Evolutionary conservation across 2,329 filamentous ascomycete genomes (phyloP), one percentile per base, ranked within the genome.

Genomic region (Lasiodiplodia theobromae): DNA sequence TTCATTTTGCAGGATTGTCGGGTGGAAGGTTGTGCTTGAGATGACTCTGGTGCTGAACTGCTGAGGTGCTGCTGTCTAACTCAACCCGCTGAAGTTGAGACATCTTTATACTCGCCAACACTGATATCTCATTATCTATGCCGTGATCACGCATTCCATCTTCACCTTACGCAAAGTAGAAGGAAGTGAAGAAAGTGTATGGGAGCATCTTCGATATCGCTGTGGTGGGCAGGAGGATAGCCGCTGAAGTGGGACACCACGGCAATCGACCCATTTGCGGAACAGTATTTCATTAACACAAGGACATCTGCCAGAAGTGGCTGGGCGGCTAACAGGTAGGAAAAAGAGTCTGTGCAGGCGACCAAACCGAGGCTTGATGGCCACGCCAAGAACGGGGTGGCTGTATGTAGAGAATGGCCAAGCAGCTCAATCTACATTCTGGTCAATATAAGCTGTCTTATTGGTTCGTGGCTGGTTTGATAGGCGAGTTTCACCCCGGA

Each of bases 1-100:
- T 65, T 65, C 62, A 65, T 65, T 6, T 31, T 65, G 62, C 12
- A 40, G 16, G 28, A 65, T 12, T 47, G 31, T 47, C 44, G n/a
- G 44, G 10, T 10, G 3, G 44, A 21, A 5, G 44, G 4, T 7
- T 14, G n/a, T 10, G n/a, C 44, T 47, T n/a, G 18, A 21, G n/a
- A 47, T 47, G 44, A 47, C 8, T 3, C 44, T 47, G 44, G 2
- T 47, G 44, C 44, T 47, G 44, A 47, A 47, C 44, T 47, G 44
- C 44, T 47, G 44, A 47, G 44, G 44, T 47, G 44, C n/a, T 47
- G 44, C 44, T 47, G 44, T 47, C 44, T n/a, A 47, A 21, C n/a
- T 47, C n/a, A 47, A 11, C 21, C 28, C 7, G 18, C 5, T 11
- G 44, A 18, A 47, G 21, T 21, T 47, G 44, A 10, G 10, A 3